A percentile compares a stretch with the other conserved stretches of the same genome.
Conservation (phyloP, 2,329 filamentous ascomycete genomes). For the Endothia cerciana region DNA sequence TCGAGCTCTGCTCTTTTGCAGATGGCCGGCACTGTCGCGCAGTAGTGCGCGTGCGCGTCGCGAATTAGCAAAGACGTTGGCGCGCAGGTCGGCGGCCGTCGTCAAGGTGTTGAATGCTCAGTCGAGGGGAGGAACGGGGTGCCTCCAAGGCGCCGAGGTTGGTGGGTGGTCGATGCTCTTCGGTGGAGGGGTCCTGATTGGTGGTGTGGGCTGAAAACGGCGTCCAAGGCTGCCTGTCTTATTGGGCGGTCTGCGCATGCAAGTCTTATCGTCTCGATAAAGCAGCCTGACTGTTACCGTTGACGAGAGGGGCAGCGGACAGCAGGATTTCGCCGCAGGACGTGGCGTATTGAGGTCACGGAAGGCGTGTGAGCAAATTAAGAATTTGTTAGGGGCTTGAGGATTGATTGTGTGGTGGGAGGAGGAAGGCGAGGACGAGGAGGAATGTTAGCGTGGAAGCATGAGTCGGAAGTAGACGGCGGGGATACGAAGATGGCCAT, state of each 20-base stretch:
- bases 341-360: neutral
- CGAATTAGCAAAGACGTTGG: slow-evolving; percentile 13
- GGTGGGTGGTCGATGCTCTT: slow-evolving; percentile 18
- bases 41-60: slow-evolving; percentile 19
- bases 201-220: slow-evolving; percentile 22
- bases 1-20: neutral
- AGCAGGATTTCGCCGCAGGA: neutral
- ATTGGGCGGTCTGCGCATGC: slow-evolving; percentile 23
- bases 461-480: slow-evolving; percentile 23
- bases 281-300: slow-evolving; percentile 7
- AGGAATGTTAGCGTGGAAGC: slow-evolving; percentile 1
- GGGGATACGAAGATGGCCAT: slow-evolving; percentile 6
- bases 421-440: neutral
- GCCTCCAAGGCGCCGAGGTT: slow-evolving; percentile 10
- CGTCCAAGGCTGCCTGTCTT: slow-evolving; percentile 15
- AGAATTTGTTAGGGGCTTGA: neutral
- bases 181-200: slow-evolving; percentile 23
- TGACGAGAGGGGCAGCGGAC: slow-evolving; percentile 1
- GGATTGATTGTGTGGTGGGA: slow-evolving; percentile 9
- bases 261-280: slow-evolving; percentile 24
- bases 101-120: neutral
- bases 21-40: slow-evolving; percentile 8
- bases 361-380: neutral
- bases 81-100: slow-evolving; percentile 3
- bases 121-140: neutral